Percentiles rank a stretch among this genome's conserved stretches.
Evolutionary conservation across 2,329 filamentous ascomycete species (phyloP).

Genomic region (Helicocarpus griseus): DNA sequence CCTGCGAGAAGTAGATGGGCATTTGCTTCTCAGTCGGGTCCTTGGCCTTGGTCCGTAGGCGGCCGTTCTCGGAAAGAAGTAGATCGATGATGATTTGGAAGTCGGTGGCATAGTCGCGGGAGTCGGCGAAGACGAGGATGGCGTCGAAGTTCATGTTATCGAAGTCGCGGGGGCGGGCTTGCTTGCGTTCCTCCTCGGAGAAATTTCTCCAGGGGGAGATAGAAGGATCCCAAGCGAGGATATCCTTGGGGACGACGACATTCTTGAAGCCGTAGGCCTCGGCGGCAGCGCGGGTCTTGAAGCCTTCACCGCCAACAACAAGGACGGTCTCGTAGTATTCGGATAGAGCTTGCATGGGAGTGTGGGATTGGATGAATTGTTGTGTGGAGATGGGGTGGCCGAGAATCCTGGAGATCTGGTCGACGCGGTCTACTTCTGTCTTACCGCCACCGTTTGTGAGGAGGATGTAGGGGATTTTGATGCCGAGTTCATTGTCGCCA

Average conservation of each 20-base stretch:
- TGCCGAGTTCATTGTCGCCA: constrained; percentile 66
- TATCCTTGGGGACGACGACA: constrained; percentile 64
- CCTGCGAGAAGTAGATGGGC: constrained; percentile 64
- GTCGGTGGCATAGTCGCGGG: constrained; percentile 64
- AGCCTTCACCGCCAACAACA: constrained; percentile 65
- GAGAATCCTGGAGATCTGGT: constrained; percentile 59
- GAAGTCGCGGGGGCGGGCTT: constrained; percentile 62
- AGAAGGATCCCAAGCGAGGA: constrained; percentile 58
- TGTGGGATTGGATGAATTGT: constrained; percentile 70
- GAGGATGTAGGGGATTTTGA: constrained; percentile 69
- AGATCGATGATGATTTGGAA: constrained; percentile 69
- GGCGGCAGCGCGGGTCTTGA: constrained; percentile 62
- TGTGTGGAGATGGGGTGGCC: constrained; percentile 56
- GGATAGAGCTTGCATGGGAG: constrained; percentile 63
- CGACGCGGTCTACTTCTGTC: constrained; percentile 54
- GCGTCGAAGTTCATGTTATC: constrained; percentile 61
- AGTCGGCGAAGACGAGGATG: constrained; percentile 66
- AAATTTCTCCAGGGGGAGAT: constrained; percentile 62
- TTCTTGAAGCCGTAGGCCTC: constrained; percentile 66
- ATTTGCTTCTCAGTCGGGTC: constrained; percentile 58
- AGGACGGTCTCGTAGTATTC: constrained; percentile 71
- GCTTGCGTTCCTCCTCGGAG: constrained; percentile 56
- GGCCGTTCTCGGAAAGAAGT: constrained; percentile 57
- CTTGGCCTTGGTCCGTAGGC: constrained; percentile 54
- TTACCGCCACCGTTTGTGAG: constrained; percentile 67